Conservation (phyloP, 352 stramenopile genomes). For the Phytophthora meadii region DNA sequence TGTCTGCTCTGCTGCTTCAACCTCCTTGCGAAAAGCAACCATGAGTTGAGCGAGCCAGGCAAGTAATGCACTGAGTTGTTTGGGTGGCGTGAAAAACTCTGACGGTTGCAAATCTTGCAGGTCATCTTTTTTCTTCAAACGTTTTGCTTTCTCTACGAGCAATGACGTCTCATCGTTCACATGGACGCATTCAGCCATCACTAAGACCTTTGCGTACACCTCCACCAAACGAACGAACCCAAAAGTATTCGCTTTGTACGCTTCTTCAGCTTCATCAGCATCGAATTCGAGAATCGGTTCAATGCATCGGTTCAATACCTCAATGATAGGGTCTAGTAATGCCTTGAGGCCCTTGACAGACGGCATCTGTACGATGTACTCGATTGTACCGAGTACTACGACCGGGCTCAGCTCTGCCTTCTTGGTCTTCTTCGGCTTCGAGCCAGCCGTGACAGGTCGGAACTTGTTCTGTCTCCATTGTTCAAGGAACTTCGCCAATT, state of each 20-base stretch:
- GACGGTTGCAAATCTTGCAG: constrained; percentile 64
- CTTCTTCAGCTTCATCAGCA: constrained; percentile 43
- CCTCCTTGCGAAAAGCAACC: constrained; percentile 52
- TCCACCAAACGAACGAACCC: constrained; percentile 72
- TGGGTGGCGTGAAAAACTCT: constrained; percentile 64
- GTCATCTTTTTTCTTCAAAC: constrained; percentile 47
- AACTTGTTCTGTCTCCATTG: constrained; percentile 69
- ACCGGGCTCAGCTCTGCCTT: constrained; percentile 55
- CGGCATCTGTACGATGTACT: constrained; percentile 69
- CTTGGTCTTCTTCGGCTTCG: constrained; percentile 51
- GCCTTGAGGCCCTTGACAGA: constrained; percentile 54
- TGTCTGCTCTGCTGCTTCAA: constrained; percentile 42
- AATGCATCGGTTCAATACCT: constrained; percentile 48
- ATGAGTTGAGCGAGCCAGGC: constrained; percentile 64
- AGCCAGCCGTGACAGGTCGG: constrained; percentile 9
- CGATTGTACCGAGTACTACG: constrained; percentile 64
- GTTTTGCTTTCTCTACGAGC: constrained; percentile 56
- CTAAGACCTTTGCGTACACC: constrained; percentile 68
- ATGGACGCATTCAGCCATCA: constrained; percentile 59
- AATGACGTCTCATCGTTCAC: constrained; percentile 58
- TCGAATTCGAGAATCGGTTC: constrained; percentile 56
- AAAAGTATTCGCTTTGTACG: constrained; percentile 64
- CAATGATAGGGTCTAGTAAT: constrained; percentile 56
- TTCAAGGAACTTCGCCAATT: constrained; percentile 64
- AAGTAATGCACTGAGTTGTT: constrained; percentile 50